Evolutionary conservation across 768 basidiomycete species (phyloP).

Genomic region (Macrolepiota dolichaula): DNA sequence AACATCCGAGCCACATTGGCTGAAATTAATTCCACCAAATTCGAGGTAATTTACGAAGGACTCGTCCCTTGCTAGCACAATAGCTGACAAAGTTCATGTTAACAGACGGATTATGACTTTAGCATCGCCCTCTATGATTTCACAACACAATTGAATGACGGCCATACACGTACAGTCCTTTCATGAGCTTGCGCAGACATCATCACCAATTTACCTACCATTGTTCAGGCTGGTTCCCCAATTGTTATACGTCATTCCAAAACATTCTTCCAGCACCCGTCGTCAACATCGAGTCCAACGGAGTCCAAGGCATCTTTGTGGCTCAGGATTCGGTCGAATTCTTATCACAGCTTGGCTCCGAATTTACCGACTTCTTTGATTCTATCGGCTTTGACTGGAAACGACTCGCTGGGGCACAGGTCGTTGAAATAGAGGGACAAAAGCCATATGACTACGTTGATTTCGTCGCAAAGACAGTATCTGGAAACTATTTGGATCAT

Average conservation of each 20-base stretch:
- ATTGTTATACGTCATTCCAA: constrained; percentile 51
- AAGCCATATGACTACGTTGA: constrained; percentile 55
- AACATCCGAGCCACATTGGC: constrained; percentile 50
- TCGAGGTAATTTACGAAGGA: constrained; percentile 29
- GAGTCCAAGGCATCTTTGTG: constrained; percentile 45
- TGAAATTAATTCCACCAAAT: constrained; percentile 45
- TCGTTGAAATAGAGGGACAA: constrained; percentile 51
- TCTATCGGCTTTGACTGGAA: constrained; percentile 53
- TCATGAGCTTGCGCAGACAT: not conserved
- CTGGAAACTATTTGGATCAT: constrained; percentile 63
- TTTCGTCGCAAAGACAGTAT: constrained; percentile 52
- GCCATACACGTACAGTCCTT: constrained; percentile 50
- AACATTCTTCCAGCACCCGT: constrained; percentile 57
- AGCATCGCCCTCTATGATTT: constrained; percentile 54
- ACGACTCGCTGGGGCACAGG: constrained; percentile 56
- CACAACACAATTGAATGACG: constrained; percentile 56
- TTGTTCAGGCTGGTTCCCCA: constrained; percentile 50
- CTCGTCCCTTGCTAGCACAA: not conserved
- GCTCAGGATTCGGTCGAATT: constrained; percentile 54
- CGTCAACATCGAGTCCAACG: constrained; percentile 46
- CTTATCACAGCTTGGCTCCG: constrained; percentile 39
- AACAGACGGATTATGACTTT: constrained; percentile 65
- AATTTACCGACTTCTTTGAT: constrained; percentile 44
- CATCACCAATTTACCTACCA: not conserved
- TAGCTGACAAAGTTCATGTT: not conserved